Evolutionary conservation across 805 yeast species (phyloP).

Genomic region (Metschnikowia hibisci): DNA sequence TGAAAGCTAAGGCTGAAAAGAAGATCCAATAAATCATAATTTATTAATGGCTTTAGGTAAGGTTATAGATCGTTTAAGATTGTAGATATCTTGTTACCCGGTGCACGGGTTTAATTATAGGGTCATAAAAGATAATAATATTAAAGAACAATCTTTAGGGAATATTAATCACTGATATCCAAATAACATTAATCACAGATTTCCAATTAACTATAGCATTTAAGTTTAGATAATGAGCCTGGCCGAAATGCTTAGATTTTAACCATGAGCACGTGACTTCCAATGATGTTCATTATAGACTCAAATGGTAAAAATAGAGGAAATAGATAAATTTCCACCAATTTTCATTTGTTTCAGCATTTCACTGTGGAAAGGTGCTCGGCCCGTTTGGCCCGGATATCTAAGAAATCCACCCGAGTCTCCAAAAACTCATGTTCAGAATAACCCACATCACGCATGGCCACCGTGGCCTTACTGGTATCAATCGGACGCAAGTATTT

Average conservation of each 20-base stretch:
- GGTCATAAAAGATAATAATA: background rate
- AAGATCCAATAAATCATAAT: constrained; percentile 13
- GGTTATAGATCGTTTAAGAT: background rate
- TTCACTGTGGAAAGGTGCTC: constrained; percentile 35
- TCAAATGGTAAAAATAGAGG: too few species aligned
- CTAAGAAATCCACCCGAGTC: constrained; percentile 49
- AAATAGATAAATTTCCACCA: too few species aligned
- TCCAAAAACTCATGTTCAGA: constrained; percentile 47
- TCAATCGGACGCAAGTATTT: constrained; percentile 44
- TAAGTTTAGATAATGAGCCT: too few species aligned
- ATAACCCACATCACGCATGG: constrained; percentile 45
- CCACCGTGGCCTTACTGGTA: constrained; percentile 43
- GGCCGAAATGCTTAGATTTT: too few species aligned
- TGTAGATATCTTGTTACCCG: background rate
- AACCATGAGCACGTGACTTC: too few species aligned
- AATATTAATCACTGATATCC: too few species aligned
- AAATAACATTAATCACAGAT: too few species aligned
- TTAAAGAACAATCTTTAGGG: background rate
- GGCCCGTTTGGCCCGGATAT: constrained; percentile 42
- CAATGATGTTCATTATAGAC: too few species aligned
- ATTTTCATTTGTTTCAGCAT: too few species aligned
- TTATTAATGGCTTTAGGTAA: background rate
- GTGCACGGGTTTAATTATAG: background rate
- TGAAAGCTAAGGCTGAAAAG: constrained; percentile 53
- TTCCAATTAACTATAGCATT: too few species aligned